These are phyloP conservation scores for Fusarium illudens DNA, from an alignment of 2,329 filamentous ascomycete genomes.

Conservation along the genomic window DNA sequence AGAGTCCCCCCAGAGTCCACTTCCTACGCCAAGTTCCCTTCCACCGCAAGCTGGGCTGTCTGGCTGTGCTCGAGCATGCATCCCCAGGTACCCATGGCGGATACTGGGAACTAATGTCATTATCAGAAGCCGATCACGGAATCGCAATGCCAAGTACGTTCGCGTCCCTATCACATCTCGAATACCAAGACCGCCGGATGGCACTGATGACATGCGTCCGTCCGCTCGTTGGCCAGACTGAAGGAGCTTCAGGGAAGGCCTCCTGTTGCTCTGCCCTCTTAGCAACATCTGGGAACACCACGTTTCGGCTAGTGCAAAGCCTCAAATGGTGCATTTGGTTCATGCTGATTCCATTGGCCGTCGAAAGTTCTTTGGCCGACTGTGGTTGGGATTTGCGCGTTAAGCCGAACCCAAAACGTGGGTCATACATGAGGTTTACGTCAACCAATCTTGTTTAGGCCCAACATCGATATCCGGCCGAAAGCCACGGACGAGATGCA, in stretches of 20 bases:
- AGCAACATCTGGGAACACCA: slow-evolving; percentile 19
- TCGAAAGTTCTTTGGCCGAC: slow-evolving; percentile 6
- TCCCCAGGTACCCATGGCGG: background rate
- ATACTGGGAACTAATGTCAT: background rate
- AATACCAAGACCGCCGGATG: background rate
- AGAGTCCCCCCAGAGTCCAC: background rate
- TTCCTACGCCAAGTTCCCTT: background rate
- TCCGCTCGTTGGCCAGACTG: slow-evolving; percentile 12
- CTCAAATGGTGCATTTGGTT: background rate
- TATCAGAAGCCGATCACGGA: slow-evolving; percentile 4
- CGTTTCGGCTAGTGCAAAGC: slow-evolving; percentile 22
- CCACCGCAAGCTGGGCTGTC: background rate
- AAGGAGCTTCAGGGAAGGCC: background rate
- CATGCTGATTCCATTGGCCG: slow-evolving; percentile 3
- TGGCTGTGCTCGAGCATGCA: background rate
- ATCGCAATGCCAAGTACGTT: background rate
- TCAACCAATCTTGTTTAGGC: slow-evolving; percentile 25
- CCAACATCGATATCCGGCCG: slow-evolving; percentile 32
- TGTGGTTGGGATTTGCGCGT: slow-evolving; percentile 13
- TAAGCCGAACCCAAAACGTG: slow-evolving; percentile 8
- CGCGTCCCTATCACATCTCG: background rate
- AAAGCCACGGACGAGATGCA: slow-evolving; percentile 12
- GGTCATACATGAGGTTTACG: slow-evolving; percentile 25
- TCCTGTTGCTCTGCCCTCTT: background rate
- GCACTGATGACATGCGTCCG: slow-evolving; percentile 21